phyloP scores from a whole-genome alignment of 257 asterid species.

The Hygrophila difformis region DNA sequence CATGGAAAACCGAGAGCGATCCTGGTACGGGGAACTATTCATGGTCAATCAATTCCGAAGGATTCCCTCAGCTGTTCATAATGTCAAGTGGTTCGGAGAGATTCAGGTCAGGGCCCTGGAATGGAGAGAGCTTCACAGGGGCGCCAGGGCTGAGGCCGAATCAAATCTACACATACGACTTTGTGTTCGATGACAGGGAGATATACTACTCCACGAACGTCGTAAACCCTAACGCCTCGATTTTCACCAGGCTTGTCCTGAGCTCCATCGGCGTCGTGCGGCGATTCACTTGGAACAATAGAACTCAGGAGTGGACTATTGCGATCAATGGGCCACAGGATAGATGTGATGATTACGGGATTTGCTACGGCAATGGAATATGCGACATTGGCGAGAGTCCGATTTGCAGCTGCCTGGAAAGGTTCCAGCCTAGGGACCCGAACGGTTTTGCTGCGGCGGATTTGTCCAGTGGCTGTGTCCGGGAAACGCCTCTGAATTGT shows the following conservation, averaged over 20 bases:
- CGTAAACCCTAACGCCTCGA: background rate
- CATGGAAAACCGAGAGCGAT: conserved; percentile 21
- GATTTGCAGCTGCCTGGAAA: conserved; percentile 23
- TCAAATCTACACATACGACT: conserved; percentile 6
- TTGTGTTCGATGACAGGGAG: conserved; percentile 11
- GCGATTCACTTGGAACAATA: conserved; percentile 22
- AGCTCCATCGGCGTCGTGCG: conserved; percentile 7
- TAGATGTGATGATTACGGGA: conserved; percentile 24
- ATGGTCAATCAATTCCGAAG: conserved; percentile 16
- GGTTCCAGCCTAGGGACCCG: conserved; percentile 19
- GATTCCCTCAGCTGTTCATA: conserved; percentile 19
- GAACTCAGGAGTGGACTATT: conserved; percentile 17
- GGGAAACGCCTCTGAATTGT: conserved; percentile 20
- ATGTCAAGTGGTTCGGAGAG: background rate
- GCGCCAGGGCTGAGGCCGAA: conserved; percentile 15
- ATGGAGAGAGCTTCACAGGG: conserved; percentile 21
- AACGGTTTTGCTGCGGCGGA: conserved; percentile 17
- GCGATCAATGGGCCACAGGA: conserved; percentile 22
- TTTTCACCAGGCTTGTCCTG: conserved; percentile 12
- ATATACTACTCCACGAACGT: conserved; percentile 7
- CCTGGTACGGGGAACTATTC: conserved; percentile 15
- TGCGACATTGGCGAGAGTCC: conserved; percentile 21
- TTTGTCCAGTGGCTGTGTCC: conserved; percentile 20
- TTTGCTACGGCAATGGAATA: conserved; percentile 20
- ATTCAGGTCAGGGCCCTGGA: conserved; percentile 23